Evolutionary conservation across 2,329 filamentous ascomycete genomes (phyloP).

Genomic region (Calonectria ilicicola): DNA sequence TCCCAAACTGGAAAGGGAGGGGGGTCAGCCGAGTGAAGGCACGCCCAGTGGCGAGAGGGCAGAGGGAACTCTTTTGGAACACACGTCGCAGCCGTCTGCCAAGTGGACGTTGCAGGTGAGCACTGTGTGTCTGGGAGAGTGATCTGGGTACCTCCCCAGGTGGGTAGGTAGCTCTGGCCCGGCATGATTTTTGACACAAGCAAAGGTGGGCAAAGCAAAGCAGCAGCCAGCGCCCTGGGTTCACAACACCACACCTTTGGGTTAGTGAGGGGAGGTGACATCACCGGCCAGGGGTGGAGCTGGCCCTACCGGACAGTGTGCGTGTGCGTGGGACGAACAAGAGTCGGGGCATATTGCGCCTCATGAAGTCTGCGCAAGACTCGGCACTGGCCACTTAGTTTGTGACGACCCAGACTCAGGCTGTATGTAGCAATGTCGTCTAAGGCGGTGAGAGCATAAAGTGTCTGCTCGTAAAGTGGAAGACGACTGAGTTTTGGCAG

Average conservation of each 20-base stretch:
- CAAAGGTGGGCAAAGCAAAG: conserved; percentile 24
- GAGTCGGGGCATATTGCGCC: conserved; percentile 17
- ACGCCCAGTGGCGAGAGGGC: conserved; percentile 23
- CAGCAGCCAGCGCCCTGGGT: conserved; percentile 17
- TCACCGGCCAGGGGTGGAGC: conserved; percentile 36
- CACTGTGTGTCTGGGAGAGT: conserved; percentile 16
- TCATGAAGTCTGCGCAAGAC: conserved; percentile 3
- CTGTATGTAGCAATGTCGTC: not conserved
- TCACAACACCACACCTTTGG: conserved; percentile 37
- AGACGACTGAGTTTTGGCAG: not conserved
- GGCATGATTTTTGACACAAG: conserved; percentile 19
- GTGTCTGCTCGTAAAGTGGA: not conserved
- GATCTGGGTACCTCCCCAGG: conserved; percentile 11
- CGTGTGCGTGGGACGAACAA: conserved; percentile 9
- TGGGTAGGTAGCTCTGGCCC: conserved; percentile 15
- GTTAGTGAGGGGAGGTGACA: conserved; percentile 41
- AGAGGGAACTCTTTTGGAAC: not conserved
- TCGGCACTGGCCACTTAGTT: conserved; percentile 11
- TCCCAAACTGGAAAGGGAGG: conserved; percentile 16
- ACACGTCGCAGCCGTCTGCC: not conserved
- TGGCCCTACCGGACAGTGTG: conserved; percentile 28
- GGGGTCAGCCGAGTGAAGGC: conserved; percentile 7
- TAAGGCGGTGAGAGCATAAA: conserved; percentile 19
- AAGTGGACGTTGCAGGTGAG: conserved; percentile 10
- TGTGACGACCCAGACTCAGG: not conserved